Conservation (phyloP, 129 eudicot genomes). For the Lonicera japonica region DNA sequence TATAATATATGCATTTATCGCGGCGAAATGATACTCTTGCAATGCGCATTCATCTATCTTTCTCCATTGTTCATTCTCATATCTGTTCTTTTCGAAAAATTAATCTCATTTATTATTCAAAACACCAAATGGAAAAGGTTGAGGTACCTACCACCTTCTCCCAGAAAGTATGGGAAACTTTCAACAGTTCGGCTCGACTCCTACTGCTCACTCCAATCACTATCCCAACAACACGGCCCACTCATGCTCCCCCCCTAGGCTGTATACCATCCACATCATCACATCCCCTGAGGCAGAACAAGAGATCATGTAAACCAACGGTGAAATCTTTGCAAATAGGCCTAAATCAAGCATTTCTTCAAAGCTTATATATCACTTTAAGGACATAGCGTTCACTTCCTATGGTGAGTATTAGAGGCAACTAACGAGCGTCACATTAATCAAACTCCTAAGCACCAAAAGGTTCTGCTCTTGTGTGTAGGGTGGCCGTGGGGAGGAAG, state of each 20-base stretch:
- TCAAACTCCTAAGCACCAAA: conserved; percentile 24
- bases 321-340: conserved; percentile 22
- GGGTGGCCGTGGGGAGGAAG: conserved; percentile 34
- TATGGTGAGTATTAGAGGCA: conserved; percentile 48
- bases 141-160: conserved; percentile 33
- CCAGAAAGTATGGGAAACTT: conserved; percentile 37
- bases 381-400: conserved; percentile 18
- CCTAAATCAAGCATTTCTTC: conserved; percentile 7
- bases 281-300: conserved; percentile 34
- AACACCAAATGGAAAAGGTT: not conserved
- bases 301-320: conserved; percentile 45
- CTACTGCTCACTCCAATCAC: conserved; percentile 25
- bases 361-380: conserved; percentile 16
- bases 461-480: conserved; percentile 30
- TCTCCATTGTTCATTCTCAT: not conserved
- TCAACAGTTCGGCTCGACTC: conserved; percentile 33
- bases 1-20: too few relatives aligned
- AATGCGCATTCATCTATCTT: not conserved
- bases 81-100: conserved; percentile 10
- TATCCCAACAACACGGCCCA: conserved; percentile 29
- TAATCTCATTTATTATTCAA: not conserved
- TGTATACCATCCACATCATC: conserved; percentile 19
- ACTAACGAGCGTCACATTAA: not conserved
- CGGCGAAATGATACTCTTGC: not conserved
- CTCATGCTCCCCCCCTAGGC: conserved; percentile 35